Evolutionary conservation across 352 stramenopile genomes (phyloP).

Genomic region (Globisporangium apiculatum): DNA sequence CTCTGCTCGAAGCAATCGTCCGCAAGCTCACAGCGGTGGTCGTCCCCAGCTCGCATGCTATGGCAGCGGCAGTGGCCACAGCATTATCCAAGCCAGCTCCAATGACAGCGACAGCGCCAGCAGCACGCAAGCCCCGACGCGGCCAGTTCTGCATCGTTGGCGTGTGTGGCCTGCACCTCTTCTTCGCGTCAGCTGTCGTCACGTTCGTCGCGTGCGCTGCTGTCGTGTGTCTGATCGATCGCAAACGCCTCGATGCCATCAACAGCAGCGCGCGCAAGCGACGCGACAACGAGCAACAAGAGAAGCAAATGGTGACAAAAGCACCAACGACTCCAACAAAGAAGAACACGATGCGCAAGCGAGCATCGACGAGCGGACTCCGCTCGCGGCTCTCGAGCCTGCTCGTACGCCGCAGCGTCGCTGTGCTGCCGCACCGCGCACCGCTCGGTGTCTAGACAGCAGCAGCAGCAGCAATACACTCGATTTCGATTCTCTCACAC

Average conservation of each 20-base stretch:
- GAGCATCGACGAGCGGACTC: neutral
- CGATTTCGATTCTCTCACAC: neutral
- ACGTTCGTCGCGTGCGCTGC: constrained; percentile 28
- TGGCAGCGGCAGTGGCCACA: too few relatives aligned
- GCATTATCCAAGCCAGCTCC: too few relatives aligned
- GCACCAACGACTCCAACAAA: neutral
- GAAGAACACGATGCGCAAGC: neutral
- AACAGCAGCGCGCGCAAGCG: constrained; percentile 1
- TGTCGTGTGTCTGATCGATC: constrained; percentile 30
- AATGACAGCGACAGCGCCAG: neutral
- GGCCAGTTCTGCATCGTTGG: constrained; percentile 22
- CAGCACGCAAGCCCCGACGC: too few relatives aligned
- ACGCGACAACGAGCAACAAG: neutral
- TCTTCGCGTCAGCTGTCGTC: constrained; percentile 28
- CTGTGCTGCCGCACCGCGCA: constrained; percentile 3
- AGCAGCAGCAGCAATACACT: neutral
- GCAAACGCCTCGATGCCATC: neutral
- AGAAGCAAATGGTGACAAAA: neutral
- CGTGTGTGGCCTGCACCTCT: constrained; percentile 29
- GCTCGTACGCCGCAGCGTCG: constrained; percentile 5
- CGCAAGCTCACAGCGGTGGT: neutral
- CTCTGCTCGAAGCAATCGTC: neutral
- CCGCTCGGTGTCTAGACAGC: neutral
- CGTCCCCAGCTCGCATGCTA: too few relatives aligned
- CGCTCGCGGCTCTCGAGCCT: constrained; percentile 2